Evolutionary conservation across 164 flowering plant species (phyloP).

Genomic region (Euptelea pleiosperma): DNA sequence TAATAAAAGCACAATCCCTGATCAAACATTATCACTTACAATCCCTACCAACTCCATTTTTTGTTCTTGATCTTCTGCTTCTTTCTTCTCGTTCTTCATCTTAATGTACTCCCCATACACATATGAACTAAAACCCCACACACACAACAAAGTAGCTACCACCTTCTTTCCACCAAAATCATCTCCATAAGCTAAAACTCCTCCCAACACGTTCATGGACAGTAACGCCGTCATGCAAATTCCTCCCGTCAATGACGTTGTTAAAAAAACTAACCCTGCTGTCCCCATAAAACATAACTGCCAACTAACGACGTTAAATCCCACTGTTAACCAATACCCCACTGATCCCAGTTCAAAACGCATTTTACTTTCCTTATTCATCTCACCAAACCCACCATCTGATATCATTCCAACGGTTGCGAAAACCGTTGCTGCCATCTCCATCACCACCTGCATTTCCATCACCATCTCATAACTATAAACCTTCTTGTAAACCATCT

Average conservation of each 20-base stretch:
- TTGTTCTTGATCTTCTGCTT: no score
- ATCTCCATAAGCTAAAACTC: constrained; percentile 59
- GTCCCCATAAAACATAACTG: constrained; percentile 80
- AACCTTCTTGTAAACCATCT: constrained; percentile 25
- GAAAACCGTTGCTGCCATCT: constrained; percentile 46
- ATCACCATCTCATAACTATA: constrained; percentile 49
- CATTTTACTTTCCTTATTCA: constrained; percentile 36
- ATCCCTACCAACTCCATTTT: no score
- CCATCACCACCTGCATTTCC: constrained; percentile 77
- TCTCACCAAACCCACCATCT: constrained; percentile 47
- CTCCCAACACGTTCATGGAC: constrained; percentile 61
- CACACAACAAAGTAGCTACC: constrained; percentile 57
- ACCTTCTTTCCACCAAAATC: constrained; percentile 53
- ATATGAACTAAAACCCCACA: constrained; percentile 80
- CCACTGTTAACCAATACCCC: constrained; percentile 46
- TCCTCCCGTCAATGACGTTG: constrained; percentile 67
- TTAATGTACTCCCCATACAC: constrained; percentile 53
- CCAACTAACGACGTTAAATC: constrained; percentile 48
- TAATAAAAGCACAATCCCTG: no score
- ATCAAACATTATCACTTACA: no score
- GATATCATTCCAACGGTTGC: constrained; percentile 61
- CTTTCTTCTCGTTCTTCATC: constrained; percentile 7
- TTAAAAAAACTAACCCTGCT: constrained; percentile 74
- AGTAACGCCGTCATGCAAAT: constrained; percentile 78
- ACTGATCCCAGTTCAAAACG: constrained; percentile 41